Evolutionary conservation across 176 grass and related monocot genomes (phyloP), one percentile per base, ranked within the genome.

Genomic region (Oryza officinalis): DNA sequence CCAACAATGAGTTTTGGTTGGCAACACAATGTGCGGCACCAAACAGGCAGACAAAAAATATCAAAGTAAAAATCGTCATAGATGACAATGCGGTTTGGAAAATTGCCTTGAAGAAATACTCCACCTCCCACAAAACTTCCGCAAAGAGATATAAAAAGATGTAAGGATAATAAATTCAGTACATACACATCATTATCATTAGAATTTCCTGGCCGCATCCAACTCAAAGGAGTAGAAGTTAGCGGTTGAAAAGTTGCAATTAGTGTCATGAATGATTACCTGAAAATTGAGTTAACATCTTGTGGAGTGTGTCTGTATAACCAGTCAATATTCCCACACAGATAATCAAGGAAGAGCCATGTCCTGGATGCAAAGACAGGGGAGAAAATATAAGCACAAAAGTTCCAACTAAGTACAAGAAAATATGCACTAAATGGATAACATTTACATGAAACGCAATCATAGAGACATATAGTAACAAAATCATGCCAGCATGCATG

Each of bases 321-420:
- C 96, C 83, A 92, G 96, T 95, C 91, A 98, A 93, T 90, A 98
- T 98, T 72, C 91, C 73, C 30, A 92, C 89, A 66, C 96, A 98
- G 66, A 98, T 93, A 87, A 98, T 95, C 84, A 98, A 87, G 73
- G 96, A 98, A 79, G 93, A 94, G n/a, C 96, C 96, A 87, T 98
- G 96, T 66, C 96, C 96, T 98, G 89, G 1, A 85, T 3, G 7
- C 25, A 71, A 77, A 84, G 70, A 80, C 79, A 83, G 70, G 79
- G 13, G 84, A 74, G 77, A 79, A 20, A 69, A 32, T 68, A 73
- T 74, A 87, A 82, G 86, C 27, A 90, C 27, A 46, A 47, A 86
- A 47, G 17, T 87, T 57, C 7, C 45, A 82, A 32, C 38, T 22
- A 88, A 85, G 54, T 40, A 72, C 31, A 85, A 60, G 68, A 89